Evolutionary conservation across 1,284 basidiomycete species (phyloP).

Genomic region (Hemileia vastatrix): DNA sequence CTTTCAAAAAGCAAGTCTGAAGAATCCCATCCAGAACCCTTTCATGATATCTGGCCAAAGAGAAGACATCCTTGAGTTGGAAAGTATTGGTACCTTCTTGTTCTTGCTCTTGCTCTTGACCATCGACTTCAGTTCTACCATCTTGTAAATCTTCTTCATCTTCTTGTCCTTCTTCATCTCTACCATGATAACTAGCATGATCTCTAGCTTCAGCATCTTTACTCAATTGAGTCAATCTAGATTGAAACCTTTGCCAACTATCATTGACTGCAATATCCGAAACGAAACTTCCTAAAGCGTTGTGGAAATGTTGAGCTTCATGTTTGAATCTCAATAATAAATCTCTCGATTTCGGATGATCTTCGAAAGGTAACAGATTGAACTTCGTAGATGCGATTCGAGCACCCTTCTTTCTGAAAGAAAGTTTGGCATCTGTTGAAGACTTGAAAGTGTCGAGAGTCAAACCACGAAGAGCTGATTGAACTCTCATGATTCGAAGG

Average conservation of each 20-base stretch:
- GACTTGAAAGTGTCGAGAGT: no score
- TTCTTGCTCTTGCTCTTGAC: conserved; percentile 25
- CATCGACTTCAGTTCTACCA: conserved; percentile 19
- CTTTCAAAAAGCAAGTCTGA: conserved; percentile 29
- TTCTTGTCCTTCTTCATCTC: not conserved
- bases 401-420: no score
- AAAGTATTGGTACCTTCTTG: conserved; percentile 14
- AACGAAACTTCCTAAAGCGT: conserved; percentile 22
- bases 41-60: conserved; percentile 32
- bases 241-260: conserved; percentile 3
- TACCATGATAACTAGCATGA: not conserved
- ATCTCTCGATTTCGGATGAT: not conserved
- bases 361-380: no score
- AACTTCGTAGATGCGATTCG: no score
- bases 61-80: conserved; percentile 34
- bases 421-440: no score
- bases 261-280: conserved; percentile 17
- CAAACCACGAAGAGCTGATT: no score
- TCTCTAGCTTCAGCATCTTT: conserved; percentile 21
- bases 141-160: conserved; percentile 21
- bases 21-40: conserved; percentile 32
- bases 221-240: conserved; percentile 15
- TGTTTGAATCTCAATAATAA: conserved; percentile 16
- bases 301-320: conserved; percentile 19
- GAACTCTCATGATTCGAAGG: no score